Evolutionary conservation across 1,139 yeast genomes (phyloP), one percentile per base, ranked within the genome.

Genomic region (Scheffersomyces segobiensis): DNA sequence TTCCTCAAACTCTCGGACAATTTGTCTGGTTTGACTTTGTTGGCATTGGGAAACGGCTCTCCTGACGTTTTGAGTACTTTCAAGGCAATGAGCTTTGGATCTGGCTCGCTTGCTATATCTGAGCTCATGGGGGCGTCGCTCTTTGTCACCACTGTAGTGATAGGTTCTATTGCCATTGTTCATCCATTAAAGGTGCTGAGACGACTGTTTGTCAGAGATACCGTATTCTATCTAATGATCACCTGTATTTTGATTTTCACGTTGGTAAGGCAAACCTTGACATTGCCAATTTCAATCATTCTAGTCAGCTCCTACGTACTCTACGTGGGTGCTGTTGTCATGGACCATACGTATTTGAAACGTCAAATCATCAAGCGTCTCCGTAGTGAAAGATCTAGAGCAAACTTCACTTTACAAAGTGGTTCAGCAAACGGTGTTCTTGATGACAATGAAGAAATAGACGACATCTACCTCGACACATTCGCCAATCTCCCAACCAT

Each of bases 21-120:
- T 58, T 76, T 93, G 49, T 90, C 97, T 3, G 98, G 98, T 0
- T 83, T 93, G 65, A 93, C 98, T 0, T 77, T 93, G 53, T 77
- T 95, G 58, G 97, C 99, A 0, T 79, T 93, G 62, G 98, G 98
- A 0, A 95, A 95, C 71, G 95, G 97, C 10, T 83, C 97, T 0
- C 97, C 98, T 0, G 99, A 95, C 72, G 87, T 95, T 3, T 82
- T 93, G 53, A 85, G 96, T 55, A 92, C 97, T 0, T 91, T 86
- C 70, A 87, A 88, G 51, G 97, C 97, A 5, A 84, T 93, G 85
- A 79, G 80, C 50, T 74, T 85, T 3, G 88, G 85, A 19, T 84
- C 90, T 5, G 87, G 89, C 0, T 82, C 92, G 3, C 75, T 95
- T 69, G 98, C 98, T 0, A 75, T 95, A 5, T 96, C 98, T 1